Evolutionary conservation across 2,329 filamentous ascomycete species (phyloP).

Genomic region (Colletotrichum magnum): DNA sequence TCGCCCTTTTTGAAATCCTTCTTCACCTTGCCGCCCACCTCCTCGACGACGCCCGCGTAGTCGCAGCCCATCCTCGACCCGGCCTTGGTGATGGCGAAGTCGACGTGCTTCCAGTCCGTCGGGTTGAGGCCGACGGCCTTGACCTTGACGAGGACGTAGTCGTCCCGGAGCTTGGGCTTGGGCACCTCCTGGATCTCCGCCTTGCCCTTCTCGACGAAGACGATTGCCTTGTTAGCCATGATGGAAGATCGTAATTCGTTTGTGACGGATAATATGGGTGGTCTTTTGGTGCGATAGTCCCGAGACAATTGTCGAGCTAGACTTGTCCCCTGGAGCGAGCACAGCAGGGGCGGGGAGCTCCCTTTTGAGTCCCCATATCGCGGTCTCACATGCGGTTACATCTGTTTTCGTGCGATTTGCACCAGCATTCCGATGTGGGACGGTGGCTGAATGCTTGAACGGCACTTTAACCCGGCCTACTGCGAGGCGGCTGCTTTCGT

Average conservation of each 20-base stretch:
- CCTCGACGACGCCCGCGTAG: slow-evolving; percentile 62
- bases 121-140: slow-evolving; percentile 50
- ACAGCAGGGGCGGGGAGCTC: neutral
- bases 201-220: slow-evolving; percentile 13
- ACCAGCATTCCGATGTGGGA: neutral
- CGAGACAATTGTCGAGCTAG: too few species aligned
- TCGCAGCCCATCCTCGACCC: slow-evolving; percentile 57
- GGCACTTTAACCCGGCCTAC: neutral
- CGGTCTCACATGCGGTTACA: neutral
- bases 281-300: too few species aligned
- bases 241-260: neutral
- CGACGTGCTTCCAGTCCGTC: slow-evolving; percentile 50
- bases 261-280: too few species aligned
- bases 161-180: slow-evolving; percentile 29
- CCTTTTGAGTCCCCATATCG: too few species aligned
- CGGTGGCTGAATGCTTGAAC: neutral
- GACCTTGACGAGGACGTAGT: slow-evolving; percentile 48
- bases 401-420: neutral
- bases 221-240: neutral
- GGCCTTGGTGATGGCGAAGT: slow-evolving; percentile 29
- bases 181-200: slow-evolving; percentile 16
- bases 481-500: neutral
- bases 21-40: slow-evolving; percentile 59
- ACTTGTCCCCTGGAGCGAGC: too few species aligned
- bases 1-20: slow-evolving; percentile 63